Conservation (phyloP, 1,284 basidiomycete genomes). For the Pseudozyma hubeiensis region DNA sequence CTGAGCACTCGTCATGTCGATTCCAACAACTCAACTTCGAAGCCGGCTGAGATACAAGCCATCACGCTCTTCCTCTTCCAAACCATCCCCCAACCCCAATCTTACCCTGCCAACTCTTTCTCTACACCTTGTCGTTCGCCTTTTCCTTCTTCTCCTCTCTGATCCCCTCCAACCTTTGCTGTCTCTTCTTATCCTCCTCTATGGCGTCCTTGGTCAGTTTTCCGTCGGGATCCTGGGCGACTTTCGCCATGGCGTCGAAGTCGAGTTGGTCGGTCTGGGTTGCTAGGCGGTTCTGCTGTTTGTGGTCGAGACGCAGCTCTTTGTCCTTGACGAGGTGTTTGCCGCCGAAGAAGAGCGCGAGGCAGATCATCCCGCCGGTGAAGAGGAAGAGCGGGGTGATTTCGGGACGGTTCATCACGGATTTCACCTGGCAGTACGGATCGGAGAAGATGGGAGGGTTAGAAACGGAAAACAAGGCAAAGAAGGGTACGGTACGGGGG, state of each 20-base stretch:
- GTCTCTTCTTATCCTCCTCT: conserved; percentile 20
- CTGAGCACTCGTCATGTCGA: no score
- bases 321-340: conserved; percentile 40
- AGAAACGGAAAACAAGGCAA: no score
- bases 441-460: neutral
- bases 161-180: conserved; percentile 18
- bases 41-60: no score
- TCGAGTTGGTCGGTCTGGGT: conserved; percentile 36
- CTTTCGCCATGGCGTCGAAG: conserved; percentile 35
- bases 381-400: conserved; percentile 52
- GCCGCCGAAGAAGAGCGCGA: conserved; percentile 41
- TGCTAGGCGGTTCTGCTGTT: conserved; percentile 21
- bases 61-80: no score
- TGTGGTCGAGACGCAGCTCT: conserved; percentile 33
- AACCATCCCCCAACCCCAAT: no score
- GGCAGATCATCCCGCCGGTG: conserved; percentile 40
- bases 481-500: no score
- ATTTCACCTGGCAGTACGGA: conserved; percentile 17
- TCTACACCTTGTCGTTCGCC: conserved; percentile 26
- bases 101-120: neutral
- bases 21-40: no score
- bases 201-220: conserved; percentile 44
- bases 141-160: conserved; percentile 34
- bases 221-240: conserved; percentile 39
- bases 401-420: conserved; percentile 41